Base-by-base conservation (phyloP, 78 protist genomes). In the Trichosphaerium sp. region DNA sequence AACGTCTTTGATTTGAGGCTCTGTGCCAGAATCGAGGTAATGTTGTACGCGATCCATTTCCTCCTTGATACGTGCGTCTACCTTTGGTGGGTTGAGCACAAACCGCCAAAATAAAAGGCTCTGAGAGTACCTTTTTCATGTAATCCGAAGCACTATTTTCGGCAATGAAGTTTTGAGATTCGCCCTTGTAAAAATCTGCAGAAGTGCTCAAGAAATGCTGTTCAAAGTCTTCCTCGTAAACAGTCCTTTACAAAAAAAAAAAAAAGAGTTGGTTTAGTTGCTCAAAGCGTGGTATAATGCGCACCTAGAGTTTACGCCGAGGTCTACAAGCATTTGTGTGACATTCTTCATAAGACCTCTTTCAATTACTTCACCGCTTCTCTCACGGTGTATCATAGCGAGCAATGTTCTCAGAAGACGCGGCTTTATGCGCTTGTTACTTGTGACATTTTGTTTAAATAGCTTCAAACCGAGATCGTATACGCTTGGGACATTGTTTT, bases 181-280 rank as follows among this genome's bases (percentile, higher is more conserved):
- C 90, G 23, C 18, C 23, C 71, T 43, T 52, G 85, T 80, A 91
- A 67, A 74, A 87, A n/a, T 64, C 29, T 37, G 85, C 47, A 18
- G 90, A 64, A 23, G 31, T 52, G 31, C 49, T 65, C 31, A 91
- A 74, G 23, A 85, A 83, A 26, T 60, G 82, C 47, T 32, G 37
- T 68, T 91, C 95, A 65, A 91, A 88, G 60, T 80, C 89, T 18
- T 68, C 86, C 43, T 52, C 71, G 62, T 86, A 91, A 21, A 85
- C 87, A 26, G 6, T 43, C 67, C 42, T 62, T 8, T 74, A 68
- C 28, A 56, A 26, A 26, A 26, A 14, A 34, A 21, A 21, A 14
- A 56, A 44, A 15, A 44, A 44, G 49, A 15, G 49, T 15, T 15
- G 49, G 49, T 15, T 15, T 15, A 15, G 49, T n/a, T n/a, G n/a